phyloP scores from a whole-genome alignment of 176 grass and related monocot species.

The Aegilops bicornis region DNA sequence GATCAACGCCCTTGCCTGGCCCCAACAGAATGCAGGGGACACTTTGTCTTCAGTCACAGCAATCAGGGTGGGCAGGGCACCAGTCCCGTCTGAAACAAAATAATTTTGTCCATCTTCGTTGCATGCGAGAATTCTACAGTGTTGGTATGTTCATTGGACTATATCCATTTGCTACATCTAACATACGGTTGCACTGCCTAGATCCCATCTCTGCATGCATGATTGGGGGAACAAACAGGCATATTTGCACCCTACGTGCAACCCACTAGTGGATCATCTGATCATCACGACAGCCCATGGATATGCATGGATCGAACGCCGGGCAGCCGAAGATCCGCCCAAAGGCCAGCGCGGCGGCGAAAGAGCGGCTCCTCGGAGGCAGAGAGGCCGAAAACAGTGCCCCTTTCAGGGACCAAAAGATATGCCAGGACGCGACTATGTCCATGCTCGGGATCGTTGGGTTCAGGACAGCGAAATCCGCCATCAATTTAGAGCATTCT shows the following conservation, averaged over 20 bases:
- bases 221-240: neutral
- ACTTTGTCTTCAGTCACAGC: neutral
- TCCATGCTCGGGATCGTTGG: neutral
- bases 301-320: neutral
- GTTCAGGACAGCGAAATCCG: neutral
- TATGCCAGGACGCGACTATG: neutral
- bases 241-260: neutral
- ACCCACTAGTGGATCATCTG: neutral
- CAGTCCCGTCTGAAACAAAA: too few relatives aligned
- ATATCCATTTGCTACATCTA: neutral
- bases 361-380: neutral
- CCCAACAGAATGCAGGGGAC: neutral
- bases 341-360: neutral
- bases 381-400: neutral
- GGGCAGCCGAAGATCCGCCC: neutral
- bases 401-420: neutral
- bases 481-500: neutral
- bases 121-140: neutral
- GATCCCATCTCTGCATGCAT: neutral
- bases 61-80: too few relatives aligned
- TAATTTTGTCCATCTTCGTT: too few relatives aligned
- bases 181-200: neutral
- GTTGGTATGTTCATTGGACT: too few relatives aligned
- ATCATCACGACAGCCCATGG: neutral
- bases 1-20: too few relatives aligned